phyloP scores from a whole-genome alignment of 2,329 filamentous ascomycete genomes.

The Nemania sp. region DNA sequence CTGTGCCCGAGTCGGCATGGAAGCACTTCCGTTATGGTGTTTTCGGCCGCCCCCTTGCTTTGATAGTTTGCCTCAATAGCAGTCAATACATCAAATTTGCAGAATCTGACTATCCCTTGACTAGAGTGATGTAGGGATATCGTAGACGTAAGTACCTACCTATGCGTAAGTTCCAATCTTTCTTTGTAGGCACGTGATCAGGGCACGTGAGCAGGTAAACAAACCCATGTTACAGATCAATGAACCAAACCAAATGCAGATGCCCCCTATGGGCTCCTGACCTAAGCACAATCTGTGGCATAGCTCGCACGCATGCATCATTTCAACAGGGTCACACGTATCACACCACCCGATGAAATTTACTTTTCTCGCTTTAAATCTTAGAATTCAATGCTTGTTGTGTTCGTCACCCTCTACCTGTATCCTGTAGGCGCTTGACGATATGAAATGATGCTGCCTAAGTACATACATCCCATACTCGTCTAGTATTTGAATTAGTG shows the following conservation, averaged over 20 bases:
- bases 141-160: no score
- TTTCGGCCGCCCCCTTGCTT: not conserved
- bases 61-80: not conserved
- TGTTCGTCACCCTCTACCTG: not conserved
- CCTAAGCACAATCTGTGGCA: no score
- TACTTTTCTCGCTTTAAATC: not conserved
- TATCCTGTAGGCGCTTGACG: not conserved
- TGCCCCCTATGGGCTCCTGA: no score
- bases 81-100: conserved; percentile 4
- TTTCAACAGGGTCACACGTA: not conserved
- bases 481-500: not conserved
- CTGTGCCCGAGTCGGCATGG: no score
- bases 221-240: no score
- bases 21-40: not conserved
- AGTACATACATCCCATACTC: not conserved
- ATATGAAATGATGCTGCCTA: not conserved
- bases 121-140: no score
- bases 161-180: not conserved
- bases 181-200: not conserved
- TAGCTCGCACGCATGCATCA: not conserved
- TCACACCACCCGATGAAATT: no score
- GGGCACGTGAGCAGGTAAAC: not conserved
- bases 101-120: no score
- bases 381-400: not conserved
- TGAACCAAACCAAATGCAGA: no score